Evolutionary conservation across 2,329 filamentous ascomycete genomes (phyloP).

Genomic region (Colletotrichum spinosum): DNA sequence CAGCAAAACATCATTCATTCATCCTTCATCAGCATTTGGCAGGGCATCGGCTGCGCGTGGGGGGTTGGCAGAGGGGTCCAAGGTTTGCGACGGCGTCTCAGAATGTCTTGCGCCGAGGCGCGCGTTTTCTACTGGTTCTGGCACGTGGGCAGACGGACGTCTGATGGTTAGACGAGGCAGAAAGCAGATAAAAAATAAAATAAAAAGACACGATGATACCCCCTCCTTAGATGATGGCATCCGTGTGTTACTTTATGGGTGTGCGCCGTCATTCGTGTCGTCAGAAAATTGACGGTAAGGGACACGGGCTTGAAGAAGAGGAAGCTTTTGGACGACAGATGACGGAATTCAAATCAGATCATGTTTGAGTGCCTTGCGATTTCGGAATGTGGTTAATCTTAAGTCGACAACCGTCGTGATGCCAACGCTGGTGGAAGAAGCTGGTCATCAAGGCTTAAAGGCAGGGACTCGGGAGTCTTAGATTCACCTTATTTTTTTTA

Average conservation of each 20-base stretch:
- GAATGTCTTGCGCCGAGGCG: constrained; percentile 24
- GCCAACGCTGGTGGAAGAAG: neutral
- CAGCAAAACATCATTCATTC: too few relatives aligned
- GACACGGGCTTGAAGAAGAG: constrained; percentile 19
- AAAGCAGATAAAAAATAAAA: neutral
- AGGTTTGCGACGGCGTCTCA: constrained; percentile 27
- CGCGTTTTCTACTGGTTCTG: constrained; percentile 5
- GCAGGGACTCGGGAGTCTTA: neutral
- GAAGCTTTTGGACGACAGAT: constrained; percentile 16
- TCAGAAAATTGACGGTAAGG: constrained; percentile 15
- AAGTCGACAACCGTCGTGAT: neutral
- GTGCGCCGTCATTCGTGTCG: constrained; percentile 25
- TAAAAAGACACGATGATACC: neutral
- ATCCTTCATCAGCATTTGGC: too few relatives aligned
- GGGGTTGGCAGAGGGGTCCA: constrained; percentile 3
- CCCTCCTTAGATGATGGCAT: constrained; percentile 3
- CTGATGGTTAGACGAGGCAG: neutral
- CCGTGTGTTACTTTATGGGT: neutral
- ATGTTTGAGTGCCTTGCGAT: neutral
- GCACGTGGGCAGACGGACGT: constrained; percentile 12
- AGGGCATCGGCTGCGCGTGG: neutral
- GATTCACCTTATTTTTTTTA: too few relatives aligned
- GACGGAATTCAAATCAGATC: constrained; percentile 2
- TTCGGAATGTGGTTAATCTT: neutral
- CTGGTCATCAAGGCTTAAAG: neutral